These are phyloP conservation scores for Pythium periplocum DNA, from an alignment of 352 stramenopile genomes.

Conservation along the genomic window DNA sequence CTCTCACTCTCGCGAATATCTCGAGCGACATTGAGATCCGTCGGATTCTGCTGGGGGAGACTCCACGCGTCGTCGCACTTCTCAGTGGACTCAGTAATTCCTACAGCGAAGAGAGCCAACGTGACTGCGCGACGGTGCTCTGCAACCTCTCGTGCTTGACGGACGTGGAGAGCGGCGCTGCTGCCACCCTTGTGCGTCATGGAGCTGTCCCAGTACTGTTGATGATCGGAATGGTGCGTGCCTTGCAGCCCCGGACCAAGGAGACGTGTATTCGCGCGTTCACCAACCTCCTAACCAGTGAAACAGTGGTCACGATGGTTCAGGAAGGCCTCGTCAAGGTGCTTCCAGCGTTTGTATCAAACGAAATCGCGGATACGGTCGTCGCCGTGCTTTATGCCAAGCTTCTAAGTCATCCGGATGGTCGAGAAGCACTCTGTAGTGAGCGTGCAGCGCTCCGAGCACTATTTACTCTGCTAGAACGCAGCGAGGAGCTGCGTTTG, in stretches of 20 bases:
- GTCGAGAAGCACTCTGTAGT: conserved; percentile 33
- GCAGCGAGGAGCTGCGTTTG: conserved; percentile 11
- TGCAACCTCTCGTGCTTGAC: conserved; percentile 65
- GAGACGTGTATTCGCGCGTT: conserved; percentile 63
- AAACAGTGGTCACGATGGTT: conserved; percentile 62
- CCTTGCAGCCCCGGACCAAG: conserved; percentile 53
- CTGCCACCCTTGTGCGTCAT: conserved; percentile 35
- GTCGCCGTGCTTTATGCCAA: conserved; percentile 58
- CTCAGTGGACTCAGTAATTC: conserved; percentile 65
- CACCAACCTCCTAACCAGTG: conserved; percentile 52
- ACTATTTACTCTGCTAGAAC: conserved; percentile 46
- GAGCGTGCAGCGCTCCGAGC: conserved; percentile 41
- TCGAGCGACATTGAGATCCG: conserved; percentile 48
- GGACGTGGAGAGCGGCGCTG: conserved; percentile 26
- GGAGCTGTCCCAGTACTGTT: conserved; percentile 61
- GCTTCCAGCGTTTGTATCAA: conserved; percentile 33
- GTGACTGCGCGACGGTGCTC: conserved; percentile 64
- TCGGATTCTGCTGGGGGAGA: conserved; percentile 26
- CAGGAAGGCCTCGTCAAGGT: conserved; percentile 66
- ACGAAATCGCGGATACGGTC: conserved; percentile 22
- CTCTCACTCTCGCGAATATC: conserved; percentile 63
- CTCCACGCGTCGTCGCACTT: conserved; percentile 40
- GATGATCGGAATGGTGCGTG: conserved; percentile 79
- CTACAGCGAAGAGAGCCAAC: conserved; percentile 78
- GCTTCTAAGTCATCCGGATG: conserved; percentile 36